These are phyloP conservation scores for Hyphopichia wangnamkhiaoensis DNA, from an alignment of 1,139 yeast genomes.

Conservation along the genomic window DNA sequence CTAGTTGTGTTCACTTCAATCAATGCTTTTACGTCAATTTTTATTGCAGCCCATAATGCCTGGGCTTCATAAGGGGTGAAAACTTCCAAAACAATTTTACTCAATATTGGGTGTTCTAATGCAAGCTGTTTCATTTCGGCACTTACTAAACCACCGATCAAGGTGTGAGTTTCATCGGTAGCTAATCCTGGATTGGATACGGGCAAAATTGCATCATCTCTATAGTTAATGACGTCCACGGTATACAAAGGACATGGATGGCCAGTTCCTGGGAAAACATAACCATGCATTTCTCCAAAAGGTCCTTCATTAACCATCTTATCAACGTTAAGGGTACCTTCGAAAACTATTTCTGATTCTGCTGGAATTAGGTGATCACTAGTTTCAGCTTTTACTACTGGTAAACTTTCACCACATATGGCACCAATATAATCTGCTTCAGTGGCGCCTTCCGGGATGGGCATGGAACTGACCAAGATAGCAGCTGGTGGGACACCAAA, in stretches of 20 bases:
- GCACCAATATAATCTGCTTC: slow-evolving; percentile 20
- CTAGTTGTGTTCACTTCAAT: slow-evolving; percentile 13
- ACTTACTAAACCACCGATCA: slow-evolving; percentile 17
- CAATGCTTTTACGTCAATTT: slow-evolving; percentile 13
- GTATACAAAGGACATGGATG: slow-evolving; percentile 18
- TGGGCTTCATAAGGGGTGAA: slow-evolving; percentile 19
- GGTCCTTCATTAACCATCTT: slow-evolving; percentile 16
- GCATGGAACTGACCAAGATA: slow-evolving; percentile 18
- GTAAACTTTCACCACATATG: slow-evolving; percentile 16
- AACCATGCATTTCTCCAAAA: slow-evolving; percentile 23
- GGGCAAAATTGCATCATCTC: slow-evolving; percentile 18
- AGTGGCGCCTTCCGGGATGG: slow-evolving; percentile 18
- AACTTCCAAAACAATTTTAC: slow-evolving; percentile 12
- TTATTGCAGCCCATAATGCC: slow-evolving; percentile 16
- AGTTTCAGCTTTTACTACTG: slow-evolving; percentile 16
- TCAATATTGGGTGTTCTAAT: slow-evolving; percentile 8
- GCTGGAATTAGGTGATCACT: slow-evolving; percentile 18
- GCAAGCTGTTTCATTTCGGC: slow-evolving; percentile 11
- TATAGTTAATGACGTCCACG: slow-evolving; percentile 15
- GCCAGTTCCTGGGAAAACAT: slow-evolving; percentile 14
- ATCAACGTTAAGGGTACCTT: slow-evolving; percentile 15
- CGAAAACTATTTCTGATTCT: slow-evolving; percentile 18
- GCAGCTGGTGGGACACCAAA: slow-evolving; percentile 25
- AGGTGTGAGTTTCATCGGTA: slow-evolving; percentile 20
- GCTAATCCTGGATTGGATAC: slow-evolving; percentile 18